Percentiles rank a stretch among this genome's conserved stretches.
Conservation (phyloP, 106 monocot species). For the Dioscorea dumetorum region DNA sequence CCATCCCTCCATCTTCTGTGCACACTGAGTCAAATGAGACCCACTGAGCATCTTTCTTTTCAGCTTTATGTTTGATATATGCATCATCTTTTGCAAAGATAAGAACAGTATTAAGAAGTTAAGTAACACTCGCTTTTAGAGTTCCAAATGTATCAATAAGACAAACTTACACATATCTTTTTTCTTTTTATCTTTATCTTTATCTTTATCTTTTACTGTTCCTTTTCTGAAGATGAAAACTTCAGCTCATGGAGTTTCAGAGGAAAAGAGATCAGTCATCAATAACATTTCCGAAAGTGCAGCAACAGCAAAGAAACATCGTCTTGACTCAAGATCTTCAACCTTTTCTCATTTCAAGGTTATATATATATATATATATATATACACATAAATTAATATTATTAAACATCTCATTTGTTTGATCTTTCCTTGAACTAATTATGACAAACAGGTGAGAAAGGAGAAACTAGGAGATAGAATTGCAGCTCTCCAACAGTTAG, state of each 20-base stretch:
- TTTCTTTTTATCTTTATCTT: too few species aligned
- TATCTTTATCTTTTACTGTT: slow-evolving; percentile 8
- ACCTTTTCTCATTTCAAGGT: slow-evolving; percentile 60
- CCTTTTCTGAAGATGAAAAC: slow-evolving; percentile 22
- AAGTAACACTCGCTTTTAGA: not conserved
- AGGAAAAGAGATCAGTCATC: too few species aligned
- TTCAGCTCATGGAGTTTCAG: slow-evolving; percentile 28
- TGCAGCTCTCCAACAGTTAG: slow-evolving; percentile 85
- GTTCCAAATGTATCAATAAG: not conserved
- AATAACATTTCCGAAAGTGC: not conserved
- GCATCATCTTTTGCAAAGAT: too few species aligned
- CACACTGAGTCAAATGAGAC: too few species aligned
- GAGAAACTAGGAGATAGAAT: slow-evolving; percentile 87
- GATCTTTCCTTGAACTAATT: not conserved
- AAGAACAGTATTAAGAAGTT: too few species aligned
- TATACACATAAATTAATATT: not conserved
- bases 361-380: not conserved
- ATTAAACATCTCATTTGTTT: not conserved
- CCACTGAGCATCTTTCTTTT: too few species aligned
- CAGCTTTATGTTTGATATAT: too few species aligned
- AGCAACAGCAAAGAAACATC: slow-evolving; percentile 37
- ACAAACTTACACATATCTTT: too few species aligned
- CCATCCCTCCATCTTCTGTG: too few species aligned
- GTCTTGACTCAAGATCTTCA: slow-evolving; percentile 31
- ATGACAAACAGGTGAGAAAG: slow-evolving; percentile 60